Evolutionary conservation across 352 stramenopile genomes (phyloP).

Genomic region (Phytophthora palmivora): DNA sequence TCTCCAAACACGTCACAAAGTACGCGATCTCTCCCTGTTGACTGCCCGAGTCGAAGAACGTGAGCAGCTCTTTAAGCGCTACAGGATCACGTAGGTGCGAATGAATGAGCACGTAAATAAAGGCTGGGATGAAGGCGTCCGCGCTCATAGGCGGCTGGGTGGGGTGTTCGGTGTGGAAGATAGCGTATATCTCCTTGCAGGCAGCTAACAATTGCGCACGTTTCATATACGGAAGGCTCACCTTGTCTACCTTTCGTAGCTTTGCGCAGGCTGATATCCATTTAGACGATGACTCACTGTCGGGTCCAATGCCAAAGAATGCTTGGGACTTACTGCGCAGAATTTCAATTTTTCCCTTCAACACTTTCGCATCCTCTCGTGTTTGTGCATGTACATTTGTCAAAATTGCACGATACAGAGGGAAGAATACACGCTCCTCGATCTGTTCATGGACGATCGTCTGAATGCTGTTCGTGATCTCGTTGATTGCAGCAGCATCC

Average conservation of each 20-base stretch:
- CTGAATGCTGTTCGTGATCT: slow-evolving; percentile 73
- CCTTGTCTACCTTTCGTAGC: slow-evolving; percentile 79
- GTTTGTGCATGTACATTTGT: slow-evolving; percentile 69
- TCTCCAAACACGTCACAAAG: slow-evolving; percentile 89
- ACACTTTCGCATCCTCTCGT: slow-evolving; percentile 69
- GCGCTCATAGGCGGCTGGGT: slow-evolving; percentile 81
- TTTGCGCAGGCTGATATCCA: slow-evolving; percentile 68
- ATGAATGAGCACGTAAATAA: slow-evolving; percentile 90
- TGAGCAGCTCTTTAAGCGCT: slow-evolving; percentile 81
- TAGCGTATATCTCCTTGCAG: slow-evolving; percentile 86
- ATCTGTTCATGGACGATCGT: slow-evolving; percentile 84
- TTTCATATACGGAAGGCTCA: slow-evolving; percentile 87
- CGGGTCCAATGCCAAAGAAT: slow-evolving; percentile 84
- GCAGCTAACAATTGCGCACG: slow-evolving; percentile 71
- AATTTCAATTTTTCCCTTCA: slow-evolving; percentile 87
- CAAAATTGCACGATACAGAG: slow-evolving; percentile 73
- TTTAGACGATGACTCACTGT: slow-evolving; percentile 64
- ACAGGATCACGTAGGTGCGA: slow-evolving; percentile 71
- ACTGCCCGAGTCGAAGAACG: slow-evolving; percentile 73
- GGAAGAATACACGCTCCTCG: slow-evolving; percentile 86
- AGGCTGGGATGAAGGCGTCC: slow-evolving; percentile 88
- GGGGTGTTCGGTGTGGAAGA: slow-evolving; percentile 78
- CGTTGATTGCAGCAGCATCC: slow-evolving; percentile 40
- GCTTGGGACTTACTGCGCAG: slow-evolving; percentile 78
- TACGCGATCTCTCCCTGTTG: slow-evolving; percentile 85